Evolutionary conservation across 176 grass and related monocot species (phyloP).

Genomic region (Aechmea fasciata): DNA sequence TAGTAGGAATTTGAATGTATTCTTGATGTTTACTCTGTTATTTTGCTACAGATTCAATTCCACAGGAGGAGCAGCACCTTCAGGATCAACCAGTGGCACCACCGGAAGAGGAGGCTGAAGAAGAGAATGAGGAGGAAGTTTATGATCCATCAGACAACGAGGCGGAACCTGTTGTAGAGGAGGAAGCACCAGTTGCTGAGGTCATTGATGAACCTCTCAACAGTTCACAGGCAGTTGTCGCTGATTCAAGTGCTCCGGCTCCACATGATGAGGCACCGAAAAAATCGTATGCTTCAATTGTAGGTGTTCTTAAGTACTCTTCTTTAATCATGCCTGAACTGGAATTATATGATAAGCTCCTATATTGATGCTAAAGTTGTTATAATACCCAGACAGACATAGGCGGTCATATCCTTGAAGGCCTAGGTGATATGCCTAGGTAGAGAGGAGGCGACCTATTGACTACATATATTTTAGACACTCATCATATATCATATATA

Average conservation of each 20-base stretch:
- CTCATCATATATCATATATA: no score
- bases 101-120: conserved; percentile 34
- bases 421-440: no score
- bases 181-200: conserved; percentile 43
- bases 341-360: neutral
- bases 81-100: conserved; percentile 10
- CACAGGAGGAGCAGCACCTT: conserved; percentile 20
- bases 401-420: no score
- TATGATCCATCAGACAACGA: conserved; percentile 44
- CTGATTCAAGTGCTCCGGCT: conserved; percentile 4
- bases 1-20: neutral
- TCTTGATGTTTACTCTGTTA: neutral
- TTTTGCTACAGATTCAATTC: neutral
- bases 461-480: no score
- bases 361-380: neutral
- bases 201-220: conserved; percentile 51
- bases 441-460: no score
- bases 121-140: conserved; percentile 30
- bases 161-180: conserved; percentile 27
- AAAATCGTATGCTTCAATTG: conserved; percentile 89
- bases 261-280: conserved; percentile 49
- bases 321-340: neutral
- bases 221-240: conserved; percentile 15
- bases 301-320: conserved; percentile 29
- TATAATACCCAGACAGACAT: no score